Base-by-base conservation (phyloP, 805 yeast species). In the Tetrapisispora namnaoensis region DNA sequence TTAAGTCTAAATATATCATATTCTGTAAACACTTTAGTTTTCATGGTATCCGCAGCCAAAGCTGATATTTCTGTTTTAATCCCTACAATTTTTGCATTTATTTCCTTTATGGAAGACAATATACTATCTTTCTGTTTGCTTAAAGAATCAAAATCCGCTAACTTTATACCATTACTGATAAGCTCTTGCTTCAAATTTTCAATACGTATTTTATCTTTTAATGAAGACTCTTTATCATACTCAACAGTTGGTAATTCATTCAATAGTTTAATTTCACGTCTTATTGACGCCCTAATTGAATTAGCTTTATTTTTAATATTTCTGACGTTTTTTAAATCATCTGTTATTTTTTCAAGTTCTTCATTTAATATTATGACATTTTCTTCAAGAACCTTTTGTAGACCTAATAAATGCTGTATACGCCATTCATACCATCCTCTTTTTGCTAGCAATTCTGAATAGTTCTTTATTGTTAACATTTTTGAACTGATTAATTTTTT, bases 381-480 rank as follows among this genome's bases (percentile, higher is more conserved):
- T 39, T 64, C 70, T 16, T 50, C 38, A 20, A 66, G 43, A 9
- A 62, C 67, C 21, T 44, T 60, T 32, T 73, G 56, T 16, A 80
- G 65, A 38, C 77, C 79, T 22, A 68, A 66, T 6, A 76, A 57
- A 43, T 80, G 70, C 51, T 77, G 77, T 13, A 68, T 59, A 51
- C 86, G 66, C 88, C 87, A 82, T 45, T 73, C 75, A 54, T 76
- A 77, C 86, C 86, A 82, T 0, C 75, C 74, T 37, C 71, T 72
- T 50, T 69, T 71, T 0, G 86, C 78, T 55, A 76, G 77, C 30
- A 72, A 67, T 30, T 79, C 68, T 0, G 85, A 70, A 50, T 65
- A 75, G 30, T 71, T 74, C 56, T 78, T 78, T 40, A 80, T 65
- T 13, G 73, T 50, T 50, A 71, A 74, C 44, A 80, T 70, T 51